These are phyloP conservation scores for Rhizoclosmatium sp. DNA, from an alignment of 192 early-diverging fungal genomes.

Conservation along the genomic window DNA sequence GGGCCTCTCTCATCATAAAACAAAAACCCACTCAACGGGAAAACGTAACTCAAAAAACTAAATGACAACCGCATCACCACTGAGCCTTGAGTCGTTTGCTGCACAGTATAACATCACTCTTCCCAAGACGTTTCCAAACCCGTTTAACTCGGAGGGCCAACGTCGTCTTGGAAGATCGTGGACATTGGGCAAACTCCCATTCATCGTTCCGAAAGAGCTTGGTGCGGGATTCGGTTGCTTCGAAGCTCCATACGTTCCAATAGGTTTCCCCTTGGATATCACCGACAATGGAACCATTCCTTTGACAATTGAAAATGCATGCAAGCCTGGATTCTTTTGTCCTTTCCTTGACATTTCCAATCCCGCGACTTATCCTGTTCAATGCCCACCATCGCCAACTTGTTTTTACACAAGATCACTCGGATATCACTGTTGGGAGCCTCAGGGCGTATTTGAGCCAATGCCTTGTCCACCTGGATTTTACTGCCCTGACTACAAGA, in stretches of 20 bases:
- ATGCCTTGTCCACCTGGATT: constrained; percentile 46
- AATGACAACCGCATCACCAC: too few relatives aligned
- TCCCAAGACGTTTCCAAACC: too few relatives aligned
- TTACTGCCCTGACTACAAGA: constrained; percentile 47
- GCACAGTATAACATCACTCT: too few relatives aligned
- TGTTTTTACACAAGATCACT: constrained; percentile 18
- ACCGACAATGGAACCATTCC: constrained; percentile 1
- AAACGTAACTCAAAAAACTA: too few relatives aligned
- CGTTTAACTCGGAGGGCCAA: too few relatives aligned
- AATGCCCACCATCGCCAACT: constrained; percentile 25
- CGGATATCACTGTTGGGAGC: neutral
- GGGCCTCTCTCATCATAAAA: too few relatives aligned
- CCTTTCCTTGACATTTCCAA: constrained; percentile 29
- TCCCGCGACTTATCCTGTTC: constrained; percentile 31
- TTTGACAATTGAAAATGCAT: neutral
- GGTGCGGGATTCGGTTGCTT: constrained; percentile 35
- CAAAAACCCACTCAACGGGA: too few relatives aligned
- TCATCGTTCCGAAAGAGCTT: too few relatives aligned
- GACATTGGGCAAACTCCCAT: too few relatives aligned
- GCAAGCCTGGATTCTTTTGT: constrained; percentile 38
- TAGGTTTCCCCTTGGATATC: constrained; percentile 24
- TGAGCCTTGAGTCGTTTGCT: too few relatives aligned
- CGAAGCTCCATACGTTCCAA: neutral
- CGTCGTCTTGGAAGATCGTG: too few relatives aligned
- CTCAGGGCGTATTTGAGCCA: constrained; percentile 45